phyloP scores from a whole-genome alignment of 768 basidiomycete genomes.

The Russula abietina region DNA sequence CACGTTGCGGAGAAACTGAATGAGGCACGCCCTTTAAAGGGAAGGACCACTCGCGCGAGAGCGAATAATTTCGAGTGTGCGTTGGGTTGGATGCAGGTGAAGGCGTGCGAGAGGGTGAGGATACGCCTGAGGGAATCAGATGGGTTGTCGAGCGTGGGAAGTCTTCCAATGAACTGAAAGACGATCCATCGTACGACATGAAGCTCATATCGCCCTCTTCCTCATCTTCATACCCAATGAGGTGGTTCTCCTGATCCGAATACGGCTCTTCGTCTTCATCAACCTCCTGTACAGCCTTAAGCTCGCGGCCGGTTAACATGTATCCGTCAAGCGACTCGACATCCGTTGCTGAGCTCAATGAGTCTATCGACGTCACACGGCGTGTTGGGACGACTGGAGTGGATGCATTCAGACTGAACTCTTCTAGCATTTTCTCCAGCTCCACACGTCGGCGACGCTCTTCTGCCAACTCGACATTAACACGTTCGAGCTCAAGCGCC shows the following conservation, averaged over 20 bases:
- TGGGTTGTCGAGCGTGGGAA: constrained; percentile 31
- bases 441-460: constrained; percentile 40
- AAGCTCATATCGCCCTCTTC: constrained; percentile 59
- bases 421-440: constrained; percentile 50
- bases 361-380: constrained; percentile 56
- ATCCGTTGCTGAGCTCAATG: constrained; percentile 57
- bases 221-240: constrained; percentile 67
- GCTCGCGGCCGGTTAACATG: constrained; percentile 31
- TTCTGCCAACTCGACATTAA: constrained; percentile 34
- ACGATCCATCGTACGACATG: constrained; percentile 33
- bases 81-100: constrained; percentile 26
- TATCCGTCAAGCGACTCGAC: constrained; percentile 52
- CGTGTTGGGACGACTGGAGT: constrained; percentile 42
- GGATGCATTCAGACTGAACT: constrained; percentile 42
- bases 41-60: constrained; percentile 71
- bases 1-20: constrained; percentile 25
- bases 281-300: constrained; percentile 57
- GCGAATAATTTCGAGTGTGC: constrained; percentile 38
- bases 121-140: constrained; percentile 30
- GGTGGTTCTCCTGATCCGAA: constrained; percentile 50
- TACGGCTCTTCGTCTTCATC: constrained; percentile 35
- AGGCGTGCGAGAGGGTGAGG: constrained; percentile 30
- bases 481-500: constrained; percentile 27
- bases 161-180: constrained; percentile 29
- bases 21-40: constrained; percentile 23